phyloP scores from a whole-genome alignment of 345 rosid genomes.

The Iberis pinnata region DNA sequence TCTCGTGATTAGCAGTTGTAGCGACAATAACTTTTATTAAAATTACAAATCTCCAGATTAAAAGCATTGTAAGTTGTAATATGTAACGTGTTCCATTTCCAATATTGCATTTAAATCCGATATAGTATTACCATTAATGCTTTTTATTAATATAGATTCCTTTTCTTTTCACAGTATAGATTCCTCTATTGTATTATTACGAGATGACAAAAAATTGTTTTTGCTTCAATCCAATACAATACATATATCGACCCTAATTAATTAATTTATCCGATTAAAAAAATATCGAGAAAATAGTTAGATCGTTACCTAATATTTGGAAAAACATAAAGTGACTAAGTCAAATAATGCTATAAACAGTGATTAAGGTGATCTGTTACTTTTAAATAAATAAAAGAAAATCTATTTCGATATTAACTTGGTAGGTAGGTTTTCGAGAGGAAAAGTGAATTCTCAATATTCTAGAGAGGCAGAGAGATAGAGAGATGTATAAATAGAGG shows the following conservation, averaged over 20 bases:
- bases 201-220: background rate
- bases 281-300: background rate
- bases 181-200: constrained; percentile 1
- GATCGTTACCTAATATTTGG: background rate
- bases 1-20: constrained; percentile 27
- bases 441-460: too few species aligned
- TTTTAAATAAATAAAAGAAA: constrained; percentile 35
- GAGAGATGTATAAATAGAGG: background rate
- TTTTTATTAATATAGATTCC: background rate
- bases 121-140: background rate
- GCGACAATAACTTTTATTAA: constrained; percentile 6
- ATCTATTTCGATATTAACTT: background rate
- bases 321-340: background rate
- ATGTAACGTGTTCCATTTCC: constrained; percentile 26
- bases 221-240: background rate
- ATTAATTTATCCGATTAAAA: too few species aligned
- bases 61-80: constrained; percentile 23
- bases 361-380: constrained; percentile 38
- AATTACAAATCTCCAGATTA: constrained; percentile 23
- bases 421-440: background rate
- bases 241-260: too few species aligned
- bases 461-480: background rate
- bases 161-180: background rate
- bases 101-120: constrained; percentile 1
- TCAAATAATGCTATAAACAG: constrained; percentile 9